These are phyloP conservation scores for Verticillium alfalfae DNA, from an alignment of 2,329 filamentous ascomycete genomes.

Conservation along the genomic window DNA sequence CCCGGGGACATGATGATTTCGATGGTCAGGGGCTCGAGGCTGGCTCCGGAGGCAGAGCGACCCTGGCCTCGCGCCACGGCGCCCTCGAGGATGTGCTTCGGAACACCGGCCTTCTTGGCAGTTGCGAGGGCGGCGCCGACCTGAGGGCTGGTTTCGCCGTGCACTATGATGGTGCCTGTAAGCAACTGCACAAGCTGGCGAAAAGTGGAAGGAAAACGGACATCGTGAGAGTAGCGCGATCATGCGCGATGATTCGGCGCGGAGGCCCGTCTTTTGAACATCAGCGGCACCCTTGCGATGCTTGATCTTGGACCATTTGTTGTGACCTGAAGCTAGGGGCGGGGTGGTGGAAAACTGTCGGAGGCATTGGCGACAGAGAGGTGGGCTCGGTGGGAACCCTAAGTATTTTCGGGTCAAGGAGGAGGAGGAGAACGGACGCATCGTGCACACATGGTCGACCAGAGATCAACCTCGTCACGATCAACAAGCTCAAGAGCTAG, in stretches of 20 bases:
- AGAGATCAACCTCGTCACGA: not conserved
- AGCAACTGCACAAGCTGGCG: not conserved
- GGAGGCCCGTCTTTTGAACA: constrained; percentile 67
- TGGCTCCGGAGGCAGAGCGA: constrained; percentile 64
- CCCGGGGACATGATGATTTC: constrained; percentile 77
- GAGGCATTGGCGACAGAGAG: constrained; percentile 40
- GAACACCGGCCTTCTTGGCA: constrained; percentile 82
- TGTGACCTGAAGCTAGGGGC: constrained; percentile 63
- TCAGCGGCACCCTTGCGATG: constrained; percentile 91
- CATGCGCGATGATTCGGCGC: constrained; percentile 63
- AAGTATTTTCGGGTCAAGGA: constrained; percentile 1
- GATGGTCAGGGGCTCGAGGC: constrained; percentile 71
- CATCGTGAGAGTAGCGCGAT: constrained; percentile 72
- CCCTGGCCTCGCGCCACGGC: constrained; percentile 89
- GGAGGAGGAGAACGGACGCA: constrained; percentile 5
- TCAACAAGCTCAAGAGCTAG: not conserved
- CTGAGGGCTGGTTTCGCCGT: constrained; percentile 71
- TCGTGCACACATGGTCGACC: not conserved
- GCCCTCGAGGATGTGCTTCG: constrained; percentile 77
- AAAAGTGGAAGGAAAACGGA: constrained; percentile 27
- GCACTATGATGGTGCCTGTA: constrained; percentile 45
- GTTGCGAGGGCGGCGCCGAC: constrained; percentile 66
- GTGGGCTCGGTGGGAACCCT: not conserved
- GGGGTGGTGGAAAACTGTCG: constrained; percentile 43
- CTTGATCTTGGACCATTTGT: constrained; percentile 92